A percentile compares a stretch with the other conserved stretches of the same genome.
These are phyloP conservation scores for Silybum marianum DNA, from an alignment of 129 eudicot genomes.

Conservation along the genomic window DNA sequence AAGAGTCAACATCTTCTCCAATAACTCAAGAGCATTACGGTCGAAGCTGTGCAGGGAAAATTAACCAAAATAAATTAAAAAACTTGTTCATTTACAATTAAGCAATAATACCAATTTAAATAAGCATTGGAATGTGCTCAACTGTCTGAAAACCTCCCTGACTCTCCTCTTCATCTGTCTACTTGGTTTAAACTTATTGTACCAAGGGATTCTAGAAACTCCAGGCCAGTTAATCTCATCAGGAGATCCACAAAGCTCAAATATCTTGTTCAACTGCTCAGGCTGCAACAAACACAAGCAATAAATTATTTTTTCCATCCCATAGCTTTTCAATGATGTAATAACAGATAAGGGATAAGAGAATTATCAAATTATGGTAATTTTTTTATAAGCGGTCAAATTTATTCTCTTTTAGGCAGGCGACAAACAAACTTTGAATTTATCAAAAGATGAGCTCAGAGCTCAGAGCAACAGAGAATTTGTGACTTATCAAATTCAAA, in stretches of 20 bases:
- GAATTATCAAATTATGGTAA: not conserved
- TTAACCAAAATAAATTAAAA: not conserved
- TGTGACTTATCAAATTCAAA: not conserved
- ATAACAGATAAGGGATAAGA: not conserved
- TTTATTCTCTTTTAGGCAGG: too few species aligned
- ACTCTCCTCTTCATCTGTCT: conserved; percentile 78
- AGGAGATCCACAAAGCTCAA: conserved; percentile 86
- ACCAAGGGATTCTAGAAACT: conserved; percentile 76
- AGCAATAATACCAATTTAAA: not conserved
- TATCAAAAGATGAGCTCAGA: not conserved
- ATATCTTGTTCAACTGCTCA: conserved; percentile 81
- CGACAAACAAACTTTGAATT: too few species aligned
- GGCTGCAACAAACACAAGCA: conserved; percentile 49
- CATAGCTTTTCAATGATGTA: conserved; percentile 1
- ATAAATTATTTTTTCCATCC: not conserved
- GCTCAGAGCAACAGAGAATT: not conserved
- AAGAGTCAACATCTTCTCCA: conserved; percentile 88
- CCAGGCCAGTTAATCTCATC: conserved; percentile 94
- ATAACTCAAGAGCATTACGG: conserved; percentile 82
- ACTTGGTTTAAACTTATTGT: conserved; percentile 68
- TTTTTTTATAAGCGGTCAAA: too few species aligned
- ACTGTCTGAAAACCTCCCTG: conserved; percentile 87
- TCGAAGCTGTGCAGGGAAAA: conserved; percentile 55
- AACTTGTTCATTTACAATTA: not conserved
- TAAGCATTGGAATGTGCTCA: conserved; percentile 41